These are phyloP conservation scores for Alternaria sp. DNA, from an alignment of 2,329 filamentous ascomycete genomes.

Conservation along the genomic window DNA sequence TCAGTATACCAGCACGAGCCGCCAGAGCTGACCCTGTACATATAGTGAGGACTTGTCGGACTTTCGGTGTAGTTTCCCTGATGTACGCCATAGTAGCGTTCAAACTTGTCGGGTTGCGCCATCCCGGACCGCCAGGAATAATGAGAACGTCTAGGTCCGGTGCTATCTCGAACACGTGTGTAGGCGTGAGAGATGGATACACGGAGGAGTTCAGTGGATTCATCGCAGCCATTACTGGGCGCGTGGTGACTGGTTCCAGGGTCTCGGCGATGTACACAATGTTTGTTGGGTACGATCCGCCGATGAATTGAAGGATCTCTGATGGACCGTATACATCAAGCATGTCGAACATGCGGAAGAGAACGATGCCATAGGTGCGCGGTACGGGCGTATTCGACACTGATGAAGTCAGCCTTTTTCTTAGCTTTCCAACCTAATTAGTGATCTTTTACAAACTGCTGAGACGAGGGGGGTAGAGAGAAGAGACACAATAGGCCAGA, in stretches of 20 bases:
- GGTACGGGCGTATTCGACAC: slow-evolving; percentile 22
- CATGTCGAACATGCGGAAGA: slow-evolving; percentile 42
- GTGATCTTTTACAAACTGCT: slow-evolving; percentile 3
- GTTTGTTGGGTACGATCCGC: slow-evolving; percentile 33
- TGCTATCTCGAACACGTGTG: slow-evolving; percentile 63
- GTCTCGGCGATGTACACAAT: slow-evolving; percentile 31
- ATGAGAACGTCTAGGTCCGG: slow-evolving; percentile 68
- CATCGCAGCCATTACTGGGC: slow-evolving; percentile 28
- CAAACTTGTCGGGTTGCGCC: slow-evolving; percentile 34
- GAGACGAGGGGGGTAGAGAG: not conserved
- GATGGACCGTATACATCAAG: slow-evolving; percentile 52
- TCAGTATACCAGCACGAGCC: slow-evolving; percentile 66
- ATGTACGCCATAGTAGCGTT: slow-evolving; percentile 51
- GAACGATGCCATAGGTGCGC: slow-evolving; percentile 36
- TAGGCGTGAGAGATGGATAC: slow-evolving; percentile 54
- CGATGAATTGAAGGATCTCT: slow-evolving; percentile 51
- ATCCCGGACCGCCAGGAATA: slow-evolving; percentile 69
- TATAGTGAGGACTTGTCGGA: slow-evolving; percentile 68
- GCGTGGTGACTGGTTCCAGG: slow-evolving; percentile 43
- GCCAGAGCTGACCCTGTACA: slow-evolving; percentile 70
- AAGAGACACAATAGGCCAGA: slow-evolving; percentile 1
- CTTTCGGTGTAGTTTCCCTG: slow-evolving; percentile 55
- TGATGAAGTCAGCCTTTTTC: not conserved
- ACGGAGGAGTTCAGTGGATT: slow-evolving; percentile 38
- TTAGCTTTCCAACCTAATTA: not conserved